phyloP scores from a whole-genome alignment of 805 yeast species.

The Yarrowia sp. region DNA sequence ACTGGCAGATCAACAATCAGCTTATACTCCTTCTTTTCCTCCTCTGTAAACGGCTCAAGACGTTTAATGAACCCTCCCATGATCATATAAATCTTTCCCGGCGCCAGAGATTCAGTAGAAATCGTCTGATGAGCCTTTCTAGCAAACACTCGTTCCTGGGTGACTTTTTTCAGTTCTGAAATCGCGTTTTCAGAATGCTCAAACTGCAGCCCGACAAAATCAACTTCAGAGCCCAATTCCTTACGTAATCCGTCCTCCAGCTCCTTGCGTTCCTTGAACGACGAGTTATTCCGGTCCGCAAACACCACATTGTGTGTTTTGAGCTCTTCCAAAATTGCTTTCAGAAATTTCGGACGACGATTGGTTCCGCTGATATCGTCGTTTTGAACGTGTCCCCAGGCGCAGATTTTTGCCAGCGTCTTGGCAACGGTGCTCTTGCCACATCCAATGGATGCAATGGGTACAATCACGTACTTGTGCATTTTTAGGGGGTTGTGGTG shows the following conservation, averaged over 20 bases:
- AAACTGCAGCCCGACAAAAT: conserved; percentile 5
- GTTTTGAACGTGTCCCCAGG: conserved; percentile 79
- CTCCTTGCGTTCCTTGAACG: conserved; percentile 63
- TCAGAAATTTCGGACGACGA: conserved; percentile 32
- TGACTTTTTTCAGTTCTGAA: conserved; percentile 18
- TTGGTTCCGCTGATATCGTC: conserved; percentile 48
- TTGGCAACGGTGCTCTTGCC: conserved; percentile 85
- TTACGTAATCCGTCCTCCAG: conserved; percentile 36
- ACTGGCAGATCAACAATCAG: background rate
- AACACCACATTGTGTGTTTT: conserved; percentile 44
- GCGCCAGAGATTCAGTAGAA: background rate
- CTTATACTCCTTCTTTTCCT: background rate
- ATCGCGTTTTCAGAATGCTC: background rate
- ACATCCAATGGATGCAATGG: conserved; percentile 89
- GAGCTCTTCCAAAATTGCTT: background rate
- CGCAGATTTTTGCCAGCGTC: conserved; percentile 55
- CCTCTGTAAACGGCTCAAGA: background rate
- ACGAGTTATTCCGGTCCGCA: conserved; percentile 83
- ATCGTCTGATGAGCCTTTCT: conserved; percentile 11
- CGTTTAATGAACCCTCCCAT: conserved; percentile 24
- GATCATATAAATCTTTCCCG: conserved; percentile 15
- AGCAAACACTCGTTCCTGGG: conserved; percentile 1
- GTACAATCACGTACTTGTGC: conserved; percentile 56
- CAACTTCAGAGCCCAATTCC: background rate
- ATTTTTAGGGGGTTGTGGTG: background rate